Conservation (phyloP, 352 stramenopile species). For the Phytopythium aichiense region DNA sequence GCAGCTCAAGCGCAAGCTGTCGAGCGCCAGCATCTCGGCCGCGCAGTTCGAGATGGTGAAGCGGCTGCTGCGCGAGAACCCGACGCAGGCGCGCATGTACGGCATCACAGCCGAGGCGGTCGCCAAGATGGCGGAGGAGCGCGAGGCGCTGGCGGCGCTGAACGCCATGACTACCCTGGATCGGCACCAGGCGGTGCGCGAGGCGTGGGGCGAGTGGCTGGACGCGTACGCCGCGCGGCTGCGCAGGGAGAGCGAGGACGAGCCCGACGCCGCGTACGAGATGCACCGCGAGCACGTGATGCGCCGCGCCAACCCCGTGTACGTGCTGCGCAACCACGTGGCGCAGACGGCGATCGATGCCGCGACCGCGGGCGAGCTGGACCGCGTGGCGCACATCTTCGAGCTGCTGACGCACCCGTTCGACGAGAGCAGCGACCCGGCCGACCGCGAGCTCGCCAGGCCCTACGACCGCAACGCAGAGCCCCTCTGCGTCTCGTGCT, state of each 20-base stretch:
- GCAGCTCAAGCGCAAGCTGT: conserved; percentile 56
- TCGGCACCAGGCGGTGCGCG: conserved; percentile 35
- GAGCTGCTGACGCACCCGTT: conserved; percentile 71
- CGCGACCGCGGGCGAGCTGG: conserved; percentile 63
- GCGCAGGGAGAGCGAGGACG: conserved; percentile 23
- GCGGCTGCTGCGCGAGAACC: conserved; percentile 54
- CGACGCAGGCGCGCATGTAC: conserved; percentile 59
- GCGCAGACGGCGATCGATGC: conserved; percentile 84
- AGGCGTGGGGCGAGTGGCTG: conserved; percentile 57
- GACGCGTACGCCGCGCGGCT: conserved; percentile 45
- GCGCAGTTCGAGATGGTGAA: conserved; percentile 72
- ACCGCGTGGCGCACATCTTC: conserved; percentile 63
- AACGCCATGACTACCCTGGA: conserved; percentile 41
- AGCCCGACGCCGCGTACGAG: conserved; percentile 14
- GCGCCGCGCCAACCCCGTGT: conserved; percentile 72
- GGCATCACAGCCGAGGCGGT: conserved; percentile 65
- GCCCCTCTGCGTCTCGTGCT: conserved; percentile 81
- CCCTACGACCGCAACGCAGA: conserved; percentile 46
- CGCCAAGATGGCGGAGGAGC: conserved; percentile 48
- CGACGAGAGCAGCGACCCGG: conserved; percentile 31
- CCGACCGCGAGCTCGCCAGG: conserved; percentile 41
- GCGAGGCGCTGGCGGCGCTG: conserved; percentile 38
- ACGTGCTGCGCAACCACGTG: conserved; percentile 88
- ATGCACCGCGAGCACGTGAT: conserved; percentile 44
- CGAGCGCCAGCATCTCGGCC: conserved; percentile 50